phyloP scores from a whole-genome alignment of 345 rosid species.

The Aurinia saxatilis region DNA sequence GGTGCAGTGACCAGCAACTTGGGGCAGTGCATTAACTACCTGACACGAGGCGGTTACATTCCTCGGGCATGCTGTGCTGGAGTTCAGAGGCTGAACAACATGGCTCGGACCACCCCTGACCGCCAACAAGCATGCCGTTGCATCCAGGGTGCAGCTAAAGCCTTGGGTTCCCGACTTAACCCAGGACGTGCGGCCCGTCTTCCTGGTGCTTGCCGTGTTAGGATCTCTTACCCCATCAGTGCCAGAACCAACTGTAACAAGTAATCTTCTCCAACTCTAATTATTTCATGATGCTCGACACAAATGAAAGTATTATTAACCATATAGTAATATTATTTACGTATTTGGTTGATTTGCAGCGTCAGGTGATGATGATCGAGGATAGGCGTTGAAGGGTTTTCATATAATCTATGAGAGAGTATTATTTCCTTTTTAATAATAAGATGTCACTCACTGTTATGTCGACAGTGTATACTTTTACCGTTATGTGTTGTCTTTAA shows the following conservation, averaged over 20 bases:
- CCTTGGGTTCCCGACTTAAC: conserved; percentile 21
- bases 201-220: conserved; percentile 42
- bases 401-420: conserved; percentile 1
- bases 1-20: conserved; percentile 24
- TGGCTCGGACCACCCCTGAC: conserved; percentile 40
- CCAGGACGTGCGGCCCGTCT: conserved; percentile 32
- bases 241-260: conserved; percentile 39
- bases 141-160: conserved; percentile 28
- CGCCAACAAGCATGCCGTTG: conserved; percentile 53
- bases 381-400: conserved; percentile 3
- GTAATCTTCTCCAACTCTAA: conserved; percentile 22
- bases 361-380: conserved; percentile 6
- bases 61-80: conserved; percentile 42
- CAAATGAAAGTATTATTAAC: not conserved
- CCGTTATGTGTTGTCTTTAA: not conserved
- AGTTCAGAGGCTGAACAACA: conserved; percentile 26
- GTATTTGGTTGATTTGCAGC: conserved; percentile 16
- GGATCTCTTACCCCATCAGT: conserved; percentile 54
- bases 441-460: conserved; percentile 5
- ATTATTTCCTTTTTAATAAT: not conserved
- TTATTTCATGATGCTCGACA: not conserved
- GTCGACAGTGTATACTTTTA: conserved; percentile 2
- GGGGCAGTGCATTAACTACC: conserved; percentile 33
- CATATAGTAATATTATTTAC: not conserved
- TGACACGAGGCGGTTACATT: conserved; percentile 17